phyloP scores from a whole-genome alignment of 106 monocot genomes.

The Dactylorhiza incarnata region DNA sequence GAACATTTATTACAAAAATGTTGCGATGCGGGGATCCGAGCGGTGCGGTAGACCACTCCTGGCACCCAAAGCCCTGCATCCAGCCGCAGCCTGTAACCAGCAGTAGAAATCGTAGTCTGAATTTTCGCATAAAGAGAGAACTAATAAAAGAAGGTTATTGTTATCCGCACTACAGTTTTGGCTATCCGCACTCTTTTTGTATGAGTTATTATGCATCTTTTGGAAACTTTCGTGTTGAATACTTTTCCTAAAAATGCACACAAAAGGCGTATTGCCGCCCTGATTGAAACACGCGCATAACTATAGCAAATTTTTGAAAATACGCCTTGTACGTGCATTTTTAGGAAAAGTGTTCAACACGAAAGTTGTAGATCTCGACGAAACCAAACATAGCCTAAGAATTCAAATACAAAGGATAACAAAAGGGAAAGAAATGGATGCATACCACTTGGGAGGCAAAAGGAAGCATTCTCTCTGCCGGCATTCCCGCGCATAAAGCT shows the following conservation, averaged over 20 bases:
- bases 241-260: too few species aligned
- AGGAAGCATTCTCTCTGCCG: conserved; percentile 75
- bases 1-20: conserved; percentile 27
- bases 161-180: too few species aligned
- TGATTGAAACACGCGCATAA: too few species aligned
- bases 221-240: too few species aligned
- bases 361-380: too few species aligned
- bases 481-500: conserved; percentile 65
- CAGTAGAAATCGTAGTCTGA: not conserved
- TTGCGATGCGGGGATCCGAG: conserved; percentile 46
- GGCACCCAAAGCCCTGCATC: conserved; percentile 74
- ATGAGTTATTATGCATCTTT: too few species aligned
- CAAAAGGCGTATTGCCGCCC: too few species aligned
- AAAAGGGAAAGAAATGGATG: not conserved
- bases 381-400: not conserved
- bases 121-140: not conserved
- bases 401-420: not conserved
- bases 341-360: too few species aligned
- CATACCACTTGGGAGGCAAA: conserved; percentile 80
- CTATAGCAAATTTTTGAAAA: too few species aligned
- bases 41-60: conserved; percentile 60
- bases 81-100: conserved; percentile 59
- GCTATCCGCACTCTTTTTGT: too few species aligned
- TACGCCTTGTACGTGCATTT: too few species aligned
- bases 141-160: not conserved